Evolutionary conservation across 331 rosid species (phyloP).

Genomic region (Dryas integrifolia): DNA sequence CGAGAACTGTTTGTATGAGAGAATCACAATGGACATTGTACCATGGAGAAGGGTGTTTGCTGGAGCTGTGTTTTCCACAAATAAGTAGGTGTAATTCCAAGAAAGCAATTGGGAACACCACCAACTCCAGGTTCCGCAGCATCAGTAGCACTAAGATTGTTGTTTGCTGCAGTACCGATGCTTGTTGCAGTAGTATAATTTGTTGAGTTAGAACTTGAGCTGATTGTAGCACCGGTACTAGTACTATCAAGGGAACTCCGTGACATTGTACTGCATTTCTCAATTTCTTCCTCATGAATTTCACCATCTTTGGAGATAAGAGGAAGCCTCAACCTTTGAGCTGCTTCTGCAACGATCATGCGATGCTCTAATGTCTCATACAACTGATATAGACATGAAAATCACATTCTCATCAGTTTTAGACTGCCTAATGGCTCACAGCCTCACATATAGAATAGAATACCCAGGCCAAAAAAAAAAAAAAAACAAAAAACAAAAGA

Average conservation of each 20-base stretch:
- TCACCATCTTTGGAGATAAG: conserved; percentile 94
- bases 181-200: conserved; percentile 61
- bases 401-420: conserved; percentile 15
- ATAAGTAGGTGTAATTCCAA: conserved; percentile 88
- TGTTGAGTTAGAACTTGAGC: conserved; percentile 63
- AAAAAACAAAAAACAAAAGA: background rate
- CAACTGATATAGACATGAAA: conserved; percentile 45
- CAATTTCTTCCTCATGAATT: conserved; percentile 83
- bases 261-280: conserved; percentile 68
- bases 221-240: conserved; percentile 47
- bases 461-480: background rate
- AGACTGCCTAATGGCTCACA: background rate
- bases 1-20: background rate
- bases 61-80: conserved; percentile 89
- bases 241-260: conserved; percentile 77
- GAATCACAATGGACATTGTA: conserved; percentile 31
- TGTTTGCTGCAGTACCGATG: conserved; percentile 43
- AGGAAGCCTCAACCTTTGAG: conserved; percentile 92
- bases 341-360: conserved; percentile 91
- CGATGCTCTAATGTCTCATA: conserved; percentile 90
- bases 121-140: conserved; percentile 68
- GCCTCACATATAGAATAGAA: background rate
- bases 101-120: conserved; percentile 89
- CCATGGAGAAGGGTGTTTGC: conserved; percentile 64
- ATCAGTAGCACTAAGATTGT: conserved; percentile 45